These are phyloP conservation scores for Hypoxylon sp. DNA, from an alignment of 2,329 filamentous ascomycete species.

Conservation along the genomic window DNA sequence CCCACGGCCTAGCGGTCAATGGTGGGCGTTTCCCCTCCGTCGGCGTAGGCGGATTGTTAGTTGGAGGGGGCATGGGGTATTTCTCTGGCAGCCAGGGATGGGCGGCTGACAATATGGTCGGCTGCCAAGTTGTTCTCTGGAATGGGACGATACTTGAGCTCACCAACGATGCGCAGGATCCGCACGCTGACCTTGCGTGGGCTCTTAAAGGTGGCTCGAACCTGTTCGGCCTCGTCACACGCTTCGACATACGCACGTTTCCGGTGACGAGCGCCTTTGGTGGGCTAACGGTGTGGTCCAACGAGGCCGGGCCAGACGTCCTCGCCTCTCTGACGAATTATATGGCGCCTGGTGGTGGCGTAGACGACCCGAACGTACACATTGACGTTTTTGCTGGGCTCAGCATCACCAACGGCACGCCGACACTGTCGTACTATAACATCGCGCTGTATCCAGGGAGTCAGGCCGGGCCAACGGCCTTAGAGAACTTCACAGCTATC, in stretches of 20 bases:
- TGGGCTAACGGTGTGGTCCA: slow-evolving; percentile 29
- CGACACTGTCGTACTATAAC: slow-evolving; percentile 25
- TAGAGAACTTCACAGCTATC: slow-evolving; percentile 42
- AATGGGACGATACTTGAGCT: slow-evolving; percentile 46
- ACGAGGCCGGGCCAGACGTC: slow-evolving; percentile 16
- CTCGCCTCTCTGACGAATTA: slow-evolving; percentile 32
- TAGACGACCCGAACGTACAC: slow-evolving; percentile 40
- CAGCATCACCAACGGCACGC: slow-evolving; percentile 27
- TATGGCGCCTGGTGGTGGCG: slow-evolving; percentile 41
- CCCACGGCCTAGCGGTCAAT: slow-evolving; percentile 40
- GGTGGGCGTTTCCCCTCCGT: slow-evolving; percentile 46
- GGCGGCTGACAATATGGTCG: slow-evolving; percentile 56
- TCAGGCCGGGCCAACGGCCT: slow-evolving; percentile 23
- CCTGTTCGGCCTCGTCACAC: slow-evolving; percentile 59
- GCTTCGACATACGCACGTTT: slow-evolving; percentile 52
- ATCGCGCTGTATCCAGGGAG: slow-evolving; percentile 31
- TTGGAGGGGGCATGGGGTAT: slow-evolving; percentile 47
- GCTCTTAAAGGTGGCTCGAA: slow-evolving; percentile 61
- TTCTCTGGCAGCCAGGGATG: slow-evolving; percentile 52
- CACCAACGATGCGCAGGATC: slow-evolving; percentile 49
- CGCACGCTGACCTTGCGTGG: slow-evolving; percentile 57
- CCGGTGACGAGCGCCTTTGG: slow-evolving; percentile 32
- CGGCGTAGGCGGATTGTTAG: slow-evolving; percentile 47
- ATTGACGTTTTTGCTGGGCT: slow-evolving; percentile 36
- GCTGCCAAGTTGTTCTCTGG: slow-evolving; percentile 59